A percentile compares a stretch with the other conserved stretches of the same genome.
phyloP scores from a whole-genome alignment of 352 stramenopile genomes.

The Globisporangium perplexum region DNA sequence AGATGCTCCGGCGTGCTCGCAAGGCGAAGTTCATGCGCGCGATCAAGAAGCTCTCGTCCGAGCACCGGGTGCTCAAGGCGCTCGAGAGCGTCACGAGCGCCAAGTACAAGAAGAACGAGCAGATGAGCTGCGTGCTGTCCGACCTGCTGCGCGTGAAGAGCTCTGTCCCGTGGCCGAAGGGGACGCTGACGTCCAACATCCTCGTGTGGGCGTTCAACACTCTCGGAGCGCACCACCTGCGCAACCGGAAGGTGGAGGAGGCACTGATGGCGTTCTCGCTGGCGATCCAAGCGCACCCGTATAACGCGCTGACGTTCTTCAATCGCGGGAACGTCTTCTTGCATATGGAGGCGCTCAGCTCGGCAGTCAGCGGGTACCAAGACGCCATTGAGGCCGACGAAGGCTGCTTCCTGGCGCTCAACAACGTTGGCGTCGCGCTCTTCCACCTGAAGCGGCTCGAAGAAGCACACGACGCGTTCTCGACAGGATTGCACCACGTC shows the following conservation, averaged over 20 bases:
- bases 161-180: constrained; percentile 26
- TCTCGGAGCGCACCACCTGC: constrained; percentile 25
- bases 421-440: constrained; percentile 44
- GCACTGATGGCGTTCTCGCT: constrained; percentile 47
- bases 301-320: constrained; percentile 30
- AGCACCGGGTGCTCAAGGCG: constrained; percentile 35
- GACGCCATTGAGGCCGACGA: constrained; percentile 43
- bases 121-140: constrained; percentile 16
- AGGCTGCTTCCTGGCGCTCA: constrained; percentile 28
- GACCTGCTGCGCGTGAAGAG: constrained; percentile 18
- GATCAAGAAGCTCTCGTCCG: constrained; percentile 39
- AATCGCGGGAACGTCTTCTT: constrained; percentile 54
- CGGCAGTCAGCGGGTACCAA: constrained; percentile 35
- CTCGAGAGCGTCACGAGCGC: constrained; percentile 23
- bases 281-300: constrained; percentile 39
- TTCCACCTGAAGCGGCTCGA: constrained; percentile 37
- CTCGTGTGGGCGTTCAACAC: constrained; percentile 53
- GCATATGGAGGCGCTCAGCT: constrained; percentile 25
- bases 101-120: constrained; percentile 35
- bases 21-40: constrained; percentile 25
- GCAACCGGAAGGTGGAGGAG: constrained; percentile 28
- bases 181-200: constrained; percentile 31
- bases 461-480: constrained; percentile 39
- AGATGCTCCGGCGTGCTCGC: constrained; percentile 6
- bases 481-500: constrained; percentile 25